A percentile compares a stretch with the other conserved stretches of the same genome.
phyloP scores from a whole-genome alignment of 306 rosid genomes.

The Chamaecrista fasciculata region DNA sequence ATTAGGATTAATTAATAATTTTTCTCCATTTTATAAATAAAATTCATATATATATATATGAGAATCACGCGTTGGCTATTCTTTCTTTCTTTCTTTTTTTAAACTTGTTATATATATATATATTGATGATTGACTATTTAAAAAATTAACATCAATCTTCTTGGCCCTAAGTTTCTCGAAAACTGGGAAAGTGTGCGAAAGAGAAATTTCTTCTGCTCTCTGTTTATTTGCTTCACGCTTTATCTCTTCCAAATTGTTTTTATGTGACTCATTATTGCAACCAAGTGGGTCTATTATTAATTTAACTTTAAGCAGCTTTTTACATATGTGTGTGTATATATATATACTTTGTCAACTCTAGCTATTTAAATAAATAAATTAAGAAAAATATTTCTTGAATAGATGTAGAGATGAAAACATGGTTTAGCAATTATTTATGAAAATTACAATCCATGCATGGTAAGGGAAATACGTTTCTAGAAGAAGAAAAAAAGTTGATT shows the following conservation, averaged over 20 bases:
- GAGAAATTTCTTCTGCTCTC: conserved; percentile 11
- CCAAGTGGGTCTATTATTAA: conserved; percentile 24
- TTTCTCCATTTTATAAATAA: too few species aligned
- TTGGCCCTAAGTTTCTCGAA: neutral
- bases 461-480: too few species aligned
- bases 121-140: neutral
- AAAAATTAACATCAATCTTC: neutral
- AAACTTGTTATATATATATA: neutral
- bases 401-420: too few species aligned
- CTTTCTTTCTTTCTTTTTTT: neutral
- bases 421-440: too few species aligned
- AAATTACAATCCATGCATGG: too few species aligned
- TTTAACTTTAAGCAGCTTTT: conserved; percentile 19
- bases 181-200: neutral
- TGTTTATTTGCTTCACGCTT: conserved; percentile 28
- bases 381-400: too few species aligned
- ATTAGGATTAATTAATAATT: too few species aligned
- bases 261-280: conserved; percentile 23
- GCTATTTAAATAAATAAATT: too few species aligned
- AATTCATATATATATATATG: too few species aligned
- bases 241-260: conserved; percentile 25
- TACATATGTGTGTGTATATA: too few species aligned
- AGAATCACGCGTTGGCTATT: too few species aligned
- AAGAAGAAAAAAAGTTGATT: too few species aligned
- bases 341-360: conserved; percentile 29